Conservation (phyloP, 768 basidiomycete genomes). For the Pisolithus microcarpus region DNA sequence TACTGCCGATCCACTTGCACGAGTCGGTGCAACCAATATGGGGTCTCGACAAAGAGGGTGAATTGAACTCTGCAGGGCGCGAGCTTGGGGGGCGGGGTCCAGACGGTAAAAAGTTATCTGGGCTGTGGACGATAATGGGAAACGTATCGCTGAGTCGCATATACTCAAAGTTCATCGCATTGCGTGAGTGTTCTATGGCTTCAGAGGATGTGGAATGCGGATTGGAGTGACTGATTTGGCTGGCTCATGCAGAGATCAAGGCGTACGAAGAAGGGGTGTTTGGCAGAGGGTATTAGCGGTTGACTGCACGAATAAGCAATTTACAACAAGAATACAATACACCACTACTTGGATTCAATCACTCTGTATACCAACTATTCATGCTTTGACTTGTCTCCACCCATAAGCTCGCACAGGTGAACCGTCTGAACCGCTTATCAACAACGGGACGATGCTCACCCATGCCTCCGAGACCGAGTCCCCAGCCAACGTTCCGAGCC, state of each 20-base stretch:
- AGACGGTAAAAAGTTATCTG: conserved; percentile 11
- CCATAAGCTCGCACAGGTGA: conserved; percentile 66
- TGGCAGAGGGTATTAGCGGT: conserved; percentile 5
- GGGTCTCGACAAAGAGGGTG: conserved; percentile 28
- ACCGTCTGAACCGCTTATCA: conserved; percentile 39
- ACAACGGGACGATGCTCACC: conserved; percentile 43
- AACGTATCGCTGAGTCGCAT: conserved; percentile 58
- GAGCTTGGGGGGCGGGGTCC: conserved; percentile 38
- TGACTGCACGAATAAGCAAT: too few relatives aligned
- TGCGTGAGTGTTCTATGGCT: conserved; percentile 40
- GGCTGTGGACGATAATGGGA: conserved; percentile 55
- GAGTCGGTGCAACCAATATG: conserved; percentile 20
- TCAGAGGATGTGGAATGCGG: not conserved
- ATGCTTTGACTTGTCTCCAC: conserved; percentile 25
- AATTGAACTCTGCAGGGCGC: conserved; percentile 27
- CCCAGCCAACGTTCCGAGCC: conserved; percentile 36
- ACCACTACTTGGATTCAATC: too few relatives aligned
- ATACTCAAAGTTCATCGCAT: conserved; percentile 58
- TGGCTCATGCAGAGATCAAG: conserved; percentile 49
- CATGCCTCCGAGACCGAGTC: conserved; percentile 24
- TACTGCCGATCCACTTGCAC: conserved; percentile 16
- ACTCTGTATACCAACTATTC: too few relatives aligned
- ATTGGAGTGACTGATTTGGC: not conserved
- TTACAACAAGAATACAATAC: conserved; percentile 29
- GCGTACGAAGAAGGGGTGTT: conserved; percentile 50